Conservation (phyloP, 306 rosid genomes). For the Sophora flavescens region DNA sequence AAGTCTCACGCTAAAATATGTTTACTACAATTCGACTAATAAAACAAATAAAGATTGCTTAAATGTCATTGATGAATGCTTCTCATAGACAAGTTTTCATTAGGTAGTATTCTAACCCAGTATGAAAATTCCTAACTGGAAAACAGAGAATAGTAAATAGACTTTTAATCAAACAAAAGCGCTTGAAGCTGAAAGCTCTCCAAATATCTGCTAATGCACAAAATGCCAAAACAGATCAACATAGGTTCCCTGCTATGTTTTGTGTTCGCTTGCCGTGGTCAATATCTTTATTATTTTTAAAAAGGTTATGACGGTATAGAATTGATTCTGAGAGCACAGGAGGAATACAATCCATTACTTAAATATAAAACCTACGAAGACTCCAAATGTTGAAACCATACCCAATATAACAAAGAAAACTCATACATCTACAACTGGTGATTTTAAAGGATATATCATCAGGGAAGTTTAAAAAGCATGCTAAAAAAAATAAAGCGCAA, state of each 20-base stretch:
- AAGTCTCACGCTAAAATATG: too few species aligned
- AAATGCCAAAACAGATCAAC: neutral
- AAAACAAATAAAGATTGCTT: too few species aligned
- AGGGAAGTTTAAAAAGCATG: neutral
- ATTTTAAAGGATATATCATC: slow-evolving; percentile 9
- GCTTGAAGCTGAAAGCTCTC: neutral
- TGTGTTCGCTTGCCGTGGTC: neutral
- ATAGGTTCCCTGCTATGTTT: neutral
- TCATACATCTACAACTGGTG: neutral
- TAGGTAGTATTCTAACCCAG: too few species aligned
- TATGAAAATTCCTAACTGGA: too few species aligned
- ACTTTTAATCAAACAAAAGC: neutral
- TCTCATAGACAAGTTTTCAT: too few species aligned
- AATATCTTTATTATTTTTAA: neutral
- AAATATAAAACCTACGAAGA: slow-evolving; percentile 12
- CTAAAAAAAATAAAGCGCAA: neutral
- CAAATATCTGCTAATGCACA: neutral
- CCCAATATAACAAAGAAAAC: slow-evolving; percentile 10
- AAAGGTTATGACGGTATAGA: neutral
- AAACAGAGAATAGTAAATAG: neutral
- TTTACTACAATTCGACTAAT: too few species aligned
- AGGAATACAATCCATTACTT: neutral
- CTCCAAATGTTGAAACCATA: neutral
- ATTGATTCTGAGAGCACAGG: neutral
- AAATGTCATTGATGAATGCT: too few species aligned